Percentiles rank a stretch among this genome's conserved stretches.
Evolutionary conservation across 2,329 filamentous ascomycete genomes (phyloP).

Genomic region (Penicillium hordei): DNA sequence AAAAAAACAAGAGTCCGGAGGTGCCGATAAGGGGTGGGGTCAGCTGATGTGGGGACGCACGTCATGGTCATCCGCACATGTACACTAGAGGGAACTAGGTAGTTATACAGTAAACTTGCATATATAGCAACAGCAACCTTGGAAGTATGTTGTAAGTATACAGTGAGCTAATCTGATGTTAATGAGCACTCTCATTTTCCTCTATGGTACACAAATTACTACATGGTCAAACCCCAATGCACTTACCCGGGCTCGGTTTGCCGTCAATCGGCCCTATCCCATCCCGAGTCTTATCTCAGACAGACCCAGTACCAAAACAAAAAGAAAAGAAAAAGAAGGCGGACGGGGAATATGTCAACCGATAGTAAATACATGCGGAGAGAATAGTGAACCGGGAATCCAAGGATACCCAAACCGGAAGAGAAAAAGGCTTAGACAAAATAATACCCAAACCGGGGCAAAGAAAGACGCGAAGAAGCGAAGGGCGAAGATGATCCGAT

Average conservation of each 20-base stretch:
- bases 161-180: background rate
- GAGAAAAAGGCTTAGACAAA: constrained; percentile 20
- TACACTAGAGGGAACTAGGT: background rate
- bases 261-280: constrained; percentile 6
- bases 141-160: background rate
- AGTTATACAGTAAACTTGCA: no score
- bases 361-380: constrained; percentile 33
- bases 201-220: constrained; percentile 32
- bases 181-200: constrained; percentile 23
- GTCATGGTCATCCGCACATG: constrained; percentile 12
- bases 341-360: constrained; percentile 25
- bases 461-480: constrained; percentile 17
- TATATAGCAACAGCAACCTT: background rate
- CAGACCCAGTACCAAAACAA: constrained; percentile 16
- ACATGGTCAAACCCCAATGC: constrained; percentile 18
- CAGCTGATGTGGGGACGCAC: constrained; percentile 13
- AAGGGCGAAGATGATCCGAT: constrained; percentile 13
- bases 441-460: constrained; percentile 15
- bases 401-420: constrained; percentile 17
- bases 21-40: constrained; percentile 11
- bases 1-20: background rate
- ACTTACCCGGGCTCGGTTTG: constrained; percentile 13
- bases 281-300: constrained; percentile 13
- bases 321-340: constrained; percentile 18
- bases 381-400: constrained; percentile 21